Conservation (phyloP, 1,284 basidiomycete species). For the Thecaphora thlaspeos region DNA sequence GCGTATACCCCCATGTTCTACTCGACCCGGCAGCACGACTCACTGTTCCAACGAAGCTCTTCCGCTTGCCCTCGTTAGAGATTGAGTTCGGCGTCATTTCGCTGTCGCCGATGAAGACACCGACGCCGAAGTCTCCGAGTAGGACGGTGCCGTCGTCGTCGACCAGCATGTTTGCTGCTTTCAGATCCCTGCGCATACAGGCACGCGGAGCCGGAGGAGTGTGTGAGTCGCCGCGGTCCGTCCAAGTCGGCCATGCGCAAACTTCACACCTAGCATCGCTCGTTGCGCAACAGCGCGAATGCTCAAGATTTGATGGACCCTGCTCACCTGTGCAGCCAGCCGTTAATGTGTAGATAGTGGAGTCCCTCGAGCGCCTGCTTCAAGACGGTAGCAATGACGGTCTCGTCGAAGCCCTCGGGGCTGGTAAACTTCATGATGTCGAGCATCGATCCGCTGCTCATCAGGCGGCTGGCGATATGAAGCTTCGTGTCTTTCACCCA, state of each 20-base stretch:
- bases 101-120: slow-evolving; percentile 70
- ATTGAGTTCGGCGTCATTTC: slow-evolving; percentile 17
- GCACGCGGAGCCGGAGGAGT: too few species aligned
- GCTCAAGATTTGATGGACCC: too few species aligned
- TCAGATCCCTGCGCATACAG: slow-evolving; percentile 80
- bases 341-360: slow-evolving; percentile 83
- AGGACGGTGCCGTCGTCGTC: slow-evolving; percentile 72
- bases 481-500: slow-evolving; percentile 82
- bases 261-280: too few species aligned
- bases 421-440: slow-evolving; percentile 81
- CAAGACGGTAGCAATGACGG: slow-evolving; percentile 77
- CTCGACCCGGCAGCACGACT: background rate
- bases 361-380: slow-evolving; percentile 78
- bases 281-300: too few species aligned
- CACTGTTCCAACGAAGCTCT: slow-evolving; percentile 80
- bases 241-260: too few species aligned
- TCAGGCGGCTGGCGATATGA: slow-evolving; percentile 80
- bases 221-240: too few species aligned
- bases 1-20: background rate
- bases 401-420: slow-evolving; percentile 82
- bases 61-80: slow-evolving; percentile 63
- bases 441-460: slow-evolving; percentile 81
- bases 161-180: slow-evolving; percentile 78
- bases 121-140: slow-evolving; percentile 82
- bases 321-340: slow-evolving; percentile 70